These are phyloP conservation scores for Nicotiana sylvestris DNA, from an alignment of 257 asterid genomes.

Conservation along the genomic window DNA sequence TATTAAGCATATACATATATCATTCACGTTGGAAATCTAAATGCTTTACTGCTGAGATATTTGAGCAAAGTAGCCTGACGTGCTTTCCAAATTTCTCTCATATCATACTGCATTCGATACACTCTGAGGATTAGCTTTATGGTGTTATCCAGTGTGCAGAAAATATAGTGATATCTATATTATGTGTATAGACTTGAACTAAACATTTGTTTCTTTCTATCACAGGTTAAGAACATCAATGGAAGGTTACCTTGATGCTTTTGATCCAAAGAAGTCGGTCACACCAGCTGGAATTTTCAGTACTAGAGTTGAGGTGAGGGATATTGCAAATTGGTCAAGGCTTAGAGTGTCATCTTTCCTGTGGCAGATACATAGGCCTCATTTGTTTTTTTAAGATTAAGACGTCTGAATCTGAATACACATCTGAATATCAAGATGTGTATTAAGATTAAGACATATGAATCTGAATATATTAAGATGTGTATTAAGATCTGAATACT, in stretches of 20 bases:
- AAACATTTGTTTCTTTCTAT: conserved; percentile 20
- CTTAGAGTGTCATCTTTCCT: background rate
- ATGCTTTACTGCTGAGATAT: background rate
- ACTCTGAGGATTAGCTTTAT: background rate
- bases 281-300: conserved; percentile 78
- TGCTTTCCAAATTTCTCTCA: background rate
- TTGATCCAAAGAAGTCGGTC: conserved; percentile 66
- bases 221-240: conserved; percentile 86
- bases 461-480: no score
- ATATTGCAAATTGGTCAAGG: background rate
- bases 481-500: no score
- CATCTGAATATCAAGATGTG: no score
- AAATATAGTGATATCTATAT: background rate
- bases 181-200: background rate
- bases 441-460: no score
- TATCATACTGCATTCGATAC: background rate
- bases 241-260: conserved; percentile 70
- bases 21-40: background rate
- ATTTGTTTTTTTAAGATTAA: no score
- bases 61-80: background rate
- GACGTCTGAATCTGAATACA: no score
- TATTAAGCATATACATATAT: no score
- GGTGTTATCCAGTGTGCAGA: background rate
- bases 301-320: conserved; percentile 72
- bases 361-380: background rate